A percentile compares a stretch with the other conserved stretches of the same genome.
These are phyloP conservation scores for Saccharomycopsis hybrid DNA, from an alignment of 1,139 yeast genomes.

Conservation along the genomic window DNA sequence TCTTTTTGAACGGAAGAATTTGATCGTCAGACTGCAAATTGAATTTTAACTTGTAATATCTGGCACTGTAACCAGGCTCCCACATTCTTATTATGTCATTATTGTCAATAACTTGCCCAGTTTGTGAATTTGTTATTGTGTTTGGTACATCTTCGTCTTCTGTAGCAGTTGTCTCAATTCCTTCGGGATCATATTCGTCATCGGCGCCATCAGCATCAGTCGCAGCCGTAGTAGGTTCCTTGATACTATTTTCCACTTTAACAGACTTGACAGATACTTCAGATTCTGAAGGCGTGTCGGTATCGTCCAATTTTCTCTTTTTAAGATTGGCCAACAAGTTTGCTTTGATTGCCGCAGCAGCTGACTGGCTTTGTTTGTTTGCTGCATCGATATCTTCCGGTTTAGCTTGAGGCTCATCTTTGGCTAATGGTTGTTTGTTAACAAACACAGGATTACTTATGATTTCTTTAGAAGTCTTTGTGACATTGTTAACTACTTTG, in stretches of 20 bases:
- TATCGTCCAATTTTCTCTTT: constrained; percentile 22
- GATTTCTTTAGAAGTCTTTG: constrained; percentile 12
- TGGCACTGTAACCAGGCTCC: constrained; percentile 80
- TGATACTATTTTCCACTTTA: constrained; percentile 24
- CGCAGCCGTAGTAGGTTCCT: constrained; percentile 8
- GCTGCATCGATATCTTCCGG: constrained; percentile 23
- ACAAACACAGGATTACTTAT: constrained; percentile 15
- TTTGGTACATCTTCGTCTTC: background rate
- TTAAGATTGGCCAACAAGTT: constrained; percentile 27
- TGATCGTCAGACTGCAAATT: constrained; percentile 50
- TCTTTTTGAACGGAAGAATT: constrained; percentile 46
- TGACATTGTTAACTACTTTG: constrained; percentile 16
- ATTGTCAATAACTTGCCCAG: constrained; percentile 32
- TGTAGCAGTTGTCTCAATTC: background rate
- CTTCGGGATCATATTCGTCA: constrained; percentile 1
- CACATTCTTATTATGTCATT: constrained; percentile 64
- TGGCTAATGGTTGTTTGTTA: background rate
- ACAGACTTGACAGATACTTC: background rate
- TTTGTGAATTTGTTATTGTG: constrained; percentile 19
- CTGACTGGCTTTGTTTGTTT: constrained; percentile 33
- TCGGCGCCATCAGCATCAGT: constrained; percentile 3
- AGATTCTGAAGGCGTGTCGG: background rate
- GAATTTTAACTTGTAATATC: constrained; percentile 79
- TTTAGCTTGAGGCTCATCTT: background rate
- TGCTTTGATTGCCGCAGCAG: constrained; percentile 38